phyloP scores from a whole-genome alignment of 768 basidiomycete genomes.

The Suillus discolor region DNA sequence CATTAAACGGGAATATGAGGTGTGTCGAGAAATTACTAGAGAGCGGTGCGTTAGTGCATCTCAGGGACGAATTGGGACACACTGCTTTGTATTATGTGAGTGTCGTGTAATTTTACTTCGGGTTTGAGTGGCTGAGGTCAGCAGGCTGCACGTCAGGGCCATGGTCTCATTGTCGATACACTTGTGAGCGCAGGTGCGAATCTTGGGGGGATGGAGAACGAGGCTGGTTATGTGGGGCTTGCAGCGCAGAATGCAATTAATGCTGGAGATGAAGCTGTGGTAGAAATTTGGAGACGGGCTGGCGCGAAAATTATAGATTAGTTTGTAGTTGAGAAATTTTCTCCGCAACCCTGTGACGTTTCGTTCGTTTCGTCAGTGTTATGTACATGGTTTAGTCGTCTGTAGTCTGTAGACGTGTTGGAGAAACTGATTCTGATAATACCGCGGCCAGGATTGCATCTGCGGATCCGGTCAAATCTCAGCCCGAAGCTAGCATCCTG shows the following conservation, averaged over 20 bases:
- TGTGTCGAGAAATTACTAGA: conserved; percentile 55
- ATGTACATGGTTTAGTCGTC: background rate
- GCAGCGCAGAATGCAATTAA: conserved; percentile 41
- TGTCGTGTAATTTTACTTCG: conserved; percentile 7
- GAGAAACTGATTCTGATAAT: background rate
- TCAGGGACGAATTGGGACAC: conserved; percentile 78
- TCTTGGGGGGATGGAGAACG: conserved; percentile 66
- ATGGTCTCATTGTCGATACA: conserved; percentile 58
- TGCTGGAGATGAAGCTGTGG: conserved; percentile 44
- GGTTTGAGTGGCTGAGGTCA: conserved; percentile 5
- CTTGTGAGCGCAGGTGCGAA: conserved; percentile 76
- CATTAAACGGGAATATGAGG: conserved; percentile 59
- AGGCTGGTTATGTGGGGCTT: conserved; percentile 56
- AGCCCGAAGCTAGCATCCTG: background rate
- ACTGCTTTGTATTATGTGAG: conserved; percentile 83
- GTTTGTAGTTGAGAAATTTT: background rate
- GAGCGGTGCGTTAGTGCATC: conserved; percentile 80
- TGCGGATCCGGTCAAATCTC: background rate
- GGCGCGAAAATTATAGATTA: conserved; percentile 32
- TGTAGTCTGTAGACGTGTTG: background rate
- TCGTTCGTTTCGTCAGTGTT: background rate
- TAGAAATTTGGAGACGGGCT: conserved; percentile 60
- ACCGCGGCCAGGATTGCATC: background rate
- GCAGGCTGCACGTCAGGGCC: conserved; percentile 77
- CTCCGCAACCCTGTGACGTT: background rate